Evolutionary conservation across 2,329 filamentous ascomycete species (phyloP).

Genomic region (Colletotrichum agaves): DNA sequence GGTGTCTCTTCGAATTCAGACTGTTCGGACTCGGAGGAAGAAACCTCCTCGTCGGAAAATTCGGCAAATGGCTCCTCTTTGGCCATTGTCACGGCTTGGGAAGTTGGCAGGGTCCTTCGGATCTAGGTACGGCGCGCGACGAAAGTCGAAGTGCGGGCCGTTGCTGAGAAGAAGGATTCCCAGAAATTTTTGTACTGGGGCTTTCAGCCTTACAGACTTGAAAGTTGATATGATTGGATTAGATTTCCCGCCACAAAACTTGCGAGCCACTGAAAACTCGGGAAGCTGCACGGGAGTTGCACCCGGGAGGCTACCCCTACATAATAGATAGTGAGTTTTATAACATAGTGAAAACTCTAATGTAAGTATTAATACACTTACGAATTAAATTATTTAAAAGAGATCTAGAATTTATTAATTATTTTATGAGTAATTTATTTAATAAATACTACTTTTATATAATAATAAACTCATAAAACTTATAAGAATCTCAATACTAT

Average conservation of each 20-base stretch:
- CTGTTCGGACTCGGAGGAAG: constrained; percentile 31
- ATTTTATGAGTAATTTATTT: no score
- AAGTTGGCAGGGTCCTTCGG: constrained; percentile 4
- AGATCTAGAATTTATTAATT: no score
- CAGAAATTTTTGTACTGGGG: constrained; percentile 37
- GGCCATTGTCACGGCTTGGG: constrained; percentile 30
- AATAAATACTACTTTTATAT: no score
- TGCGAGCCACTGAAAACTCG: no score
- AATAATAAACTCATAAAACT: no score
- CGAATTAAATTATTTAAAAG: no score
- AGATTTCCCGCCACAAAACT: neutral
- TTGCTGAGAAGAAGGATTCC: constrained; percentile 10
- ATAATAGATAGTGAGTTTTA: no score
- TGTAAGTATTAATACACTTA: no score
- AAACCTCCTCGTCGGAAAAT: constrained; percentile 36
- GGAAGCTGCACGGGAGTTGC: no score
- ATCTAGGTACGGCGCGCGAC: constrained; percentile 6
- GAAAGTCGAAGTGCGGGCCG: neutral
- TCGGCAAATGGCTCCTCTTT: constrained; percentile 38
- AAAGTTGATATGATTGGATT: neutral
- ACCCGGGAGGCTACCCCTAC: no score
- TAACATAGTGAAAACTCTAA: no score
- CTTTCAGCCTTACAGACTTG: constrained; percentile 27
- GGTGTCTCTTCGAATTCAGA: constrained; percentile 43
- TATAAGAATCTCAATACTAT: no score